These are phyloP conservation scores for Pseudonitzschia pungens DNA, from an alignment of 108 stramenopile genomes.

Conservation along the genomic window DNA sequence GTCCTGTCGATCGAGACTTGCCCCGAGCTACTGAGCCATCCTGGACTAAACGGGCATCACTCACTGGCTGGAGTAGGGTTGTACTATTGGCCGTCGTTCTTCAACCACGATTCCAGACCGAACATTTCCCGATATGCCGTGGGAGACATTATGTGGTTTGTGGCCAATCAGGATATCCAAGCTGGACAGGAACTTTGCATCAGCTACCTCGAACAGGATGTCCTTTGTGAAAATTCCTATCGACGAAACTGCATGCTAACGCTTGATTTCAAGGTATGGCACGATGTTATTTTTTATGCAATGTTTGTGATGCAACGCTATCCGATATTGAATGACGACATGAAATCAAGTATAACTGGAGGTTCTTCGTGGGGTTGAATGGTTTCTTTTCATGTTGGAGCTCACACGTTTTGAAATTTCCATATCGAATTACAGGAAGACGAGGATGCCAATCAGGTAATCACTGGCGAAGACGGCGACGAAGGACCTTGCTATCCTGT, in stretches of 20 bases:
- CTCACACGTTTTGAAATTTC: not conserved
- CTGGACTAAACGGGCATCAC: constrained; percentile 52
- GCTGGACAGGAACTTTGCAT: constrained; percentile 68
- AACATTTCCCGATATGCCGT: constrained; percentile 67
- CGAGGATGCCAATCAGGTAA: constrained; percentile 20
- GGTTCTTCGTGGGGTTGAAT: too few relatives aligned
- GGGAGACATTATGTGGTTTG: constrained; percentile 83
- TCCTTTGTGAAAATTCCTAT: constrained; percentile 61
- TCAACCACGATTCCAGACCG: constrained; percentile 68
- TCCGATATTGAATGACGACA: not conserved
- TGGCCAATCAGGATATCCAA: constrained; percentile 60
- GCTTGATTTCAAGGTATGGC: constrained; percentile 56
- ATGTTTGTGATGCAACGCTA: not conserved
- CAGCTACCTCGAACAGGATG: constrained; percentile 77
- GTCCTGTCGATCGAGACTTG: constrained; percentile 58
- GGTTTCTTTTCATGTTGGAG: too few relatives aligned
- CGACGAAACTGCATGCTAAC: constrained; percentile 57
- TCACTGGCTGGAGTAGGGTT: constrained; percentile 61
- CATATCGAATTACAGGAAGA: constrained; percentile 15
- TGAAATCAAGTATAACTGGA: too few relatives aligned
- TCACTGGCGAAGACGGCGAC: constrained; percentile 21
- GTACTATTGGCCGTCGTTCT: constrained; percentile 64
- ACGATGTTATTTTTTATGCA: not conserved
- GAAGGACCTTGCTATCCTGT: constrained; percentile 58
- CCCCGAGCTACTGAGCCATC: constrained; percentile 62